These are phyloP conservation scores for Chytriomyces sp. DNA, from an alignment of 192 early-diverging fungal species.

Conservation along the genomic window DNA sequence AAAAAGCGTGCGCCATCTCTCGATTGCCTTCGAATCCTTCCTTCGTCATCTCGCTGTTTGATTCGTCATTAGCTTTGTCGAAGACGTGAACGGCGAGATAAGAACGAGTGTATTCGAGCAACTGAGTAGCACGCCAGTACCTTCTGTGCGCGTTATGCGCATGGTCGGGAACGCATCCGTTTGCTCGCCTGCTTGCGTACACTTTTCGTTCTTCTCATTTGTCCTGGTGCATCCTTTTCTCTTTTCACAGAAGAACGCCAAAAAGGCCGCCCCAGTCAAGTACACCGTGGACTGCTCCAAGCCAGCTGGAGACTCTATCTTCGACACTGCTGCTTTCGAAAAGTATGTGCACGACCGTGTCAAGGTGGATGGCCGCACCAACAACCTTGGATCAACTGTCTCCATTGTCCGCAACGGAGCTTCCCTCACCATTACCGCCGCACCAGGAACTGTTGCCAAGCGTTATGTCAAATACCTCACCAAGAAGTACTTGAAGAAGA, in stretches of 20 bases:
- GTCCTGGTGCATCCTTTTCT: neutral
- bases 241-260: neutral
- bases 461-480: constrained; percentile 99
- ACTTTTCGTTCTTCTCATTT: neutral
- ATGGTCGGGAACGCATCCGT: neutral
- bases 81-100: neutral
- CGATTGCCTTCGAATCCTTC: neutral
- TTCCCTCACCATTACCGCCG: constrained; percentile 79
- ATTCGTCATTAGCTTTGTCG: neutral
- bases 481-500: constrained; percentile 99
- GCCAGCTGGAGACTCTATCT: constrained; percentile 93
- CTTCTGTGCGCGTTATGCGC: neutral
- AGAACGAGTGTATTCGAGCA: constrained; percentile 8
- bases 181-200: constrained; percentile 19
- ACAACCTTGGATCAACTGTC: constrained; percentile 87
- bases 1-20: neutral
- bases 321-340: constrained; percentile 95
- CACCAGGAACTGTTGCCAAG: constrained; percentile 83
- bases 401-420: constrained; percentile 75
- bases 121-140: constrained; percentile 20
- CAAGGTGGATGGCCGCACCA: constrained; percentile 96
- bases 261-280: constrained; percentile 66
- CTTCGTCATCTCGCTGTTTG: neutral
- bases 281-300: constrained; percentile 93
- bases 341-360: constrained; percentile 98